Conservation (phyloP, 2,329 filamentous ascomycete genomes). For the Spiromastix sp. region DNA sequence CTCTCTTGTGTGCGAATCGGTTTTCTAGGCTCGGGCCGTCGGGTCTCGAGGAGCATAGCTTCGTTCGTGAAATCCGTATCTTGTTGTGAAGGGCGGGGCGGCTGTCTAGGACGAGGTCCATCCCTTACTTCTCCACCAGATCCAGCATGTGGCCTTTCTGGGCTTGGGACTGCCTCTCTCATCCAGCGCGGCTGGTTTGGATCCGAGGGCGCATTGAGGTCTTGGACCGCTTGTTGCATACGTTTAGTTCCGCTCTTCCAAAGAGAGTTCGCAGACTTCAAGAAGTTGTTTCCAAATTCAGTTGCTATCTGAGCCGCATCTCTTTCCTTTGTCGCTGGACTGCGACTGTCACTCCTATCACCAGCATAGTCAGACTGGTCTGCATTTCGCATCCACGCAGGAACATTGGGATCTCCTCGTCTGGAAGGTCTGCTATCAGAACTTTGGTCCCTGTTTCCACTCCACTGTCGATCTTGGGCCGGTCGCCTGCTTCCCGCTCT, state of each 20-base stretch:
- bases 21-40: neutral
- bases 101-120: neutral
- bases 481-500: slow-evolving; percentile 19
- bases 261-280: slow-evolving; percentile 88
- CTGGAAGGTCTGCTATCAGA: slow-evolving; percentile 11
- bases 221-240: slow-evolving; percentile 81
- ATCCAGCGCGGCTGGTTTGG: slow-evolving; percentile 89
- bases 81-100: neutral
- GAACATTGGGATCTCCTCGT: slow-evolving; percentile 25
- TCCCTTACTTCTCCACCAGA: neutral
- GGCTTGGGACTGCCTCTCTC: slow-evolving; percentile 51
- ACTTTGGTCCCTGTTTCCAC: slow-evolving; percentile 16
- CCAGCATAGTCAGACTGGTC: slow-evolving; percentile 22
- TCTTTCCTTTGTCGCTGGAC: slow-evolving; percentile 45
- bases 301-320: slow-evolving; percentile 75
- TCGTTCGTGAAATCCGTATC: slow-evolving; percentile 26
- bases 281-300: slow-evolving; percentile 68
- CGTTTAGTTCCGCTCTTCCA: slow-evolving; percentile 95
- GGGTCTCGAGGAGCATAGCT: slow-evolving; percentile 63
- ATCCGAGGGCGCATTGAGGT: slow-evolving; percentile 66
- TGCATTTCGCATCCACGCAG: slow-evolving; percentile 55
- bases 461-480: slow-evolving; percentile 2
- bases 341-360: slow-evolving; percentile 15
- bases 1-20: neutral
- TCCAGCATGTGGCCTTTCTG: slow-evolving; percentile 7